phyloP scores from a whole-genome alignment of 768 basidiomycete genomes.

The Phaffia australis region DNA sequence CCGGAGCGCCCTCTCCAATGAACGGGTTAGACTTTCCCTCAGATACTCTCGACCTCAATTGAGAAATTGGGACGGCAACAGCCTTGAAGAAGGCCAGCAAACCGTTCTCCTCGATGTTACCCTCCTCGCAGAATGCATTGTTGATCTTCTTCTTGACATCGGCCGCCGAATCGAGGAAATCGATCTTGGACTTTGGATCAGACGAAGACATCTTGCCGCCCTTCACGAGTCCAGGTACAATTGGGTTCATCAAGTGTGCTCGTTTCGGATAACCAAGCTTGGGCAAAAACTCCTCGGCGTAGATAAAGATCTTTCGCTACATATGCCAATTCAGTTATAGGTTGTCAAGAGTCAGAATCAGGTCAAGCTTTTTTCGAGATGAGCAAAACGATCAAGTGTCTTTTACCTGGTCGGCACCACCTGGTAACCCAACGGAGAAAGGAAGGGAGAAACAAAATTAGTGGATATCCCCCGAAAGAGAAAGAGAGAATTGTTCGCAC shows the following conservation, averaged over 20 bases:
- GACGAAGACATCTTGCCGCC: conserved; percentile 98
- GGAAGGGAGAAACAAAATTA: neutral
- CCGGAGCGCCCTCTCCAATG: conserved; percentile 56
- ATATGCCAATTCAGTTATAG: neutral
- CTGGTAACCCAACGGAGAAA: neutral
- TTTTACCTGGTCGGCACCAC: conserved; percentile 78
- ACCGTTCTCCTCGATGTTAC: conserved; percentile 77
- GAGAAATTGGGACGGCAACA: conserved; percentile 77
- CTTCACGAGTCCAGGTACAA: conserved; percentile 78
- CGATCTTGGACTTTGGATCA: conserved; percentile 95
- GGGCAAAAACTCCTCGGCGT: conserved; percentile 91
- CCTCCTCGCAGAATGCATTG: conserved; percentile 86
- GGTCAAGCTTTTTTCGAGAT: neutral
- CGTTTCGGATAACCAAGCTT: conserved; percentile 85
- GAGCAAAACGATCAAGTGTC: conserved; percentile 27
- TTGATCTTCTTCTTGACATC: conserved; percentile 80
- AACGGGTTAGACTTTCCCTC: conserved; percentile 45
- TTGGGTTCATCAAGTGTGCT: conserved; percentile 93
- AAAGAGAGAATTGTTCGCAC: conserved; percentile 33
- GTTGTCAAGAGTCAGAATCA: neutral
- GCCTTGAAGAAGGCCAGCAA: conserved; percentile 71
- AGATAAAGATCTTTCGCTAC: conserved; percentile 96
- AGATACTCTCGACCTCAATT: conserved; percentile 47
- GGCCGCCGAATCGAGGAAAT: conserved; percentile 82
- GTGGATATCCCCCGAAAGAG: neutral